Conservation (phyloP, 108 stramenopile genomes). For the Schizochytrium sp. region DNA sequence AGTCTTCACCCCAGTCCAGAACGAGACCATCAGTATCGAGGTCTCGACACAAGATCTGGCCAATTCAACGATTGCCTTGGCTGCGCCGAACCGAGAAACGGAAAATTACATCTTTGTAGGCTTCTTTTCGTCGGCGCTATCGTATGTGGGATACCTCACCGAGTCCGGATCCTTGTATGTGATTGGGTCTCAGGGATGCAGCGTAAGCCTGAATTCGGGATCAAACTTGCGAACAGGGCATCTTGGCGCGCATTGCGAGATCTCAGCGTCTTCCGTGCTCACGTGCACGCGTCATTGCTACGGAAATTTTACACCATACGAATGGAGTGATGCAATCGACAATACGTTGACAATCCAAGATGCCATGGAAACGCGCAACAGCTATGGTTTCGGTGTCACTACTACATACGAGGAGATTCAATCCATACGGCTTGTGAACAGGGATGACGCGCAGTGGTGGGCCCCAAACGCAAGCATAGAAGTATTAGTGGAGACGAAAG, state of each 20-base stretch:
- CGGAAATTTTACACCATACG: not conserved
- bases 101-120: too few species aligned
- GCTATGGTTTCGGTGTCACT: not conserved
- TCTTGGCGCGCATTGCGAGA: not conserved
- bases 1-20: too few species aligned
- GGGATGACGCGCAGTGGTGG: not conserved
- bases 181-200: not conserved
- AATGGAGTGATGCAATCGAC: not conserved
- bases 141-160: too few species aligned
- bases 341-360: not conserved
- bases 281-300: not conserved
- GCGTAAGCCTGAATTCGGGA: not conserved
- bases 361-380: not conserved
- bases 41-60: too few species aligned
- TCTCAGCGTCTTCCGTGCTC: not conserved
- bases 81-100: too few species aligned
- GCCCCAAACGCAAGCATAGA: not conserved
- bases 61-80: too few species aligned
- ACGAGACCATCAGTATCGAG: too few species aligned
- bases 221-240: not conserved
- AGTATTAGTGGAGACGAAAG: not conserved
- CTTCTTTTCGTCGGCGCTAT: too few species aligned
- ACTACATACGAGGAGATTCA: not conserved
- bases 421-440: not conserved
- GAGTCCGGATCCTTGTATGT: not conserved